Conservation (phyloP, 1,284 basidiomycete species). For the Pseudozyma tsukubaensis region DNA sequence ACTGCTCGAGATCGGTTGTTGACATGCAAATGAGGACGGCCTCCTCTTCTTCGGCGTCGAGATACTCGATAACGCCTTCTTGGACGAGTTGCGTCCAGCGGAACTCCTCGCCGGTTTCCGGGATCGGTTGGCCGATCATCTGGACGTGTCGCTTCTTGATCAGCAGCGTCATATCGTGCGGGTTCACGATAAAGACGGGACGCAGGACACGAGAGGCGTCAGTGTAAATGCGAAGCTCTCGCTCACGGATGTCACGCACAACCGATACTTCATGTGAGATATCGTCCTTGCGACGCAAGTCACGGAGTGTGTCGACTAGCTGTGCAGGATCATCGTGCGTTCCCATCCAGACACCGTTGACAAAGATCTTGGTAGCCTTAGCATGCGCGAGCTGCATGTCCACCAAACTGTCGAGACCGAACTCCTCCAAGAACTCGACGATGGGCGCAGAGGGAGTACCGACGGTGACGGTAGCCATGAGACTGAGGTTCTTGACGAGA, state of each 20-base stretch:
- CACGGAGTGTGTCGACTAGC: constrained; percentile 91
- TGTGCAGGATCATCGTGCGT: constrained; percentile 95
- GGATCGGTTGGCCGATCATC: constrained; percentile 73
- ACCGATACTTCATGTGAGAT: constrained; percentile 96
- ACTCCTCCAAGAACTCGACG: constrained; percentile 98
- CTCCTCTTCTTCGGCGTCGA: constrained; percentile 99
- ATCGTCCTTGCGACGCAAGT: constrained; percentile 91
- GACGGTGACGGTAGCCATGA: constrained; percentile 98
- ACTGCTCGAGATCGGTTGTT: constrained; percentile 88
- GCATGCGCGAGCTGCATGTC: constrained; percentile 65
- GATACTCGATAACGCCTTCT: constrained; percentile 88
- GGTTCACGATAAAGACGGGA: constrained; percentile 94
- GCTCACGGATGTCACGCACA: constrained; percentile 95
- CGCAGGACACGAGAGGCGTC: constrained; percentile 96
- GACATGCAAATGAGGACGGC: constrained; percentile 99
- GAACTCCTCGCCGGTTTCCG: constrained; percentile 68
- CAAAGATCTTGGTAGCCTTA: constrained; percentile 88
- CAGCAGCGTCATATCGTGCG: constrained; percentile 78
- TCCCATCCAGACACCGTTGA: constrained; percentile 99
- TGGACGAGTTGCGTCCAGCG: constrained; percentile 89
- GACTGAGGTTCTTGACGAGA: constrained; percentile 96
- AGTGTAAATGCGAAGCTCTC: constrained; percentile 92
- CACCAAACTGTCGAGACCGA: constrained; percentile 73
- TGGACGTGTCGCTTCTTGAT: constrained; percentile 85
- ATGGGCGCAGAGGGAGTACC: constrained; percentile 95